Evolutionary conservation across 495 filamentous ascomycete species (phyloP), one percentile per base, ranked within the genome.

Genomic region (Pseudomonodictys pantanalensis): DNA sequence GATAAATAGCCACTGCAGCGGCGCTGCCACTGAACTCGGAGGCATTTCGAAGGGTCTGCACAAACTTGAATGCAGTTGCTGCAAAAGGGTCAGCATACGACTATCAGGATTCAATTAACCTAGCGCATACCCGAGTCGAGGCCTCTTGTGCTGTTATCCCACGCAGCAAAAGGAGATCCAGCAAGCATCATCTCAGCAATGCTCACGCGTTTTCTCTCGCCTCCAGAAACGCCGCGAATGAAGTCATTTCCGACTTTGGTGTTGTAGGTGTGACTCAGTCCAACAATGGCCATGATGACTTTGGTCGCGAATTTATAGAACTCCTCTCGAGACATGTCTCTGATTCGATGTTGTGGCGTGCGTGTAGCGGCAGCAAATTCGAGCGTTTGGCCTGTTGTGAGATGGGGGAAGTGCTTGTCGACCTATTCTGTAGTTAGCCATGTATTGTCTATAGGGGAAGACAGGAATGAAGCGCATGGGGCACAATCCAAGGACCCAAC

Each of bases 1-100:
- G 90, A 69, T 95, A 93, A 62, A 93, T 87, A 7, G 90, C 87
- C n/a, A 93, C 88, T 44, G 83, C 76, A 81, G 56, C 78, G 74
- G 55, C 41, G 7, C 7, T 25, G 4, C n/a, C 48, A 39, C 38
- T 33, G 1, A 66, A 26, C 35, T 74, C 65, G 30, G 68, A 70
- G 5, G 56, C 60, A 9, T 58, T 38, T 42, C 71, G 58, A n/a
- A 66, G 51, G 1, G 66, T 62, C 46, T 71, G 67, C 33, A 72
- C 71, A 46, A 74, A 70, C 11, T 68, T 58, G n/a, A 72, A 67
- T 6, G 47, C 54, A 2, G 71, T 63, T 5, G 69, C 44, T 45
- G n/a, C 18, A 89, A 89, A 49, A 12, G 45, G 25, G 3, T 66
- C 59, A 20, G 23, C 24, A 6, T 67, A n/a, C n/a, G n/a, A n/a